A percentile compares a stretch with the other conserved stretches of the same genome.
Evolutionary conservation across 2,329 filamentous ascomycete species (phyloP).

Genomic region (Teratosphaeria zuluensis): DNA sequence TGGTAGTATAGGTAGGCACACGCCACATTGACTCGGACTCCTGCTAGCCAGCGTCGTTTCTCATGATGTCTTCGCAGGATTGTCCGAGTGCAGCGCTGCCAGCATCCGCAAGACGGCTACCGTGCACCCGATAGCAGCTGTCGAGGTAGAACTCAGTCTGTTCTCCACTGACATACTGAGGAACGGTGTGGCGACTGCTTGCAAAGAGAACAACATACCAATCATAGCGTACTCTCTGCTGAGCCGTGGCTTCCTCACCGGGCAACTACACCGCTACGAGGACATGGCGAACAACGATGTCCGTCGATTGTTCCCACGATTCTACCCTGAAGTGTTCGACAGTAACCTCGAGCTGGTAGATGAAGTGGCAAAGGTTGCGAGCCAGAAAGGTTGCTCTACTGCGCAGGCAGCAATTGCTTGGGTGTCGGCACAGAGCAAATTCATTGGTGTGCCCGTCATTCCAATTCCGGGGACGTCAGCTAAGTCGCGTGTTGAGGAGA

Average conservation of each 20-base stretch:
- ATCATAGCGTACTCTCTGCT: background rate
- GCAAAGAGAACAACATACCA: conserved; percentile 26
- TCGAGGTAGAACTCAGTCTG: conserved; percentile 41
- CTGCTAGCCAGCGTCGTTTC: too few relatives aligned
- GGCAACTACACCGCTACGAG: conserved; percentile 29
- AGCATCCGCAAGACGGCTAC: conserved; percentile 39
- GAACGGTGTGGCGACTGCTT: background rate
- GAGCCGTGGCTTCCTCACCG: conserved; percentile 19
- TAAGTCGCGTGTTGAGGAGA: conserved; percentile 49
- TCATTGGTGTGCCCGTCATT: conserved; percentile 40
- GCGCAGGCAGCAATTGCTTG: conserved; percentile 48
- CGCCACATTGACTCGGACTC: too few relatives aligned
- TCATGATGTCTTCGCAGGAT: too few relatives aligned
- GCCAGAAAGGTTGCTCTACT: conserved; percentile 48
- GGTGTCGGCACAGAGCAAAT: conserved; percentile 24
- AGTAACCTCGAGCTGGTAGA: conserved; percentile 55
- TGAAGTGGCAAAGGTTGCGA: conserved; percentile 50
- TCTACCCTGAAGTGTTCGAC: conserved; percentile 53
- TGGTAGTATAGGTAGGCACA: conserved; percentile 34
- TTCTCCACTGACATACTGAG: conserved; percentile 4
- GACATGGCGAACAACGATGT: conserved; percentile 50
- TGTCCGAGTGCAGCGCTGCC: conserved; percentile 43
- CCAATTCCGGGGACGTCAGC: conserved; percentile 58
- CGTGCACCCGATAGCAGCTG: conserved; percentile 34
- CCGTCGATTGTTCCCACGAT: conserved; percentile 40